Evolutionary conservation across 352 stramenopile species (phyloP), one percentile per base, ranked within the genome.

Genomic region (Globisporangium iwayamae): DNA sequence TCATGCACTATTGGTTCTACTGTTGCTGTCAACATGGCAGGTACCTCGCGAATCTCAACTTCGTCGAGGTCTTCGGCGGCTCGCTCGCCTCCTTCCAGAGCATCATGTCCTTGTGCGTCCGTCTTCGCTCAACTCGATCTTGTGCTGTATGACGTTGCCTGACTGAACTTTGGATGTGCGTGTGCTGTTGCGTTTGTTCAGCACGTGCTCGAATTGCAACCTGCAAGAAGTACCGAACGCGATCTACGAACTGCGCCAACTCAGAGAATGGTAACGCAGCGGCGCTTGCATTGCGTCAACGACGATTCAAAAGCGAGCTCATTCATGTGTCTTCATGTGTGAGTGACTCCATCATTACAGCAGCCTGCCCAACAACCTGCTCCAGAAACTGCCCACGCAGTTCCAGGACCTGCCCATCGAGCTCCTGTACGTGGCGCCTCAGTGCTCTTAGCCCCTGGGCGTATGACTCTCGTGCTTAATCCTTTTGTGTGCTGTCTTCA

Each of bases 151-250:
- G 25, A 6, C 28, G 22, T 36, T 25, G 25, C 20, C 7, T 20
- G 3, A 10, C 25, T 46, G 30, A 14, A 5, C 6, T 14, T 7
- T 51, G 25, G 25, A 2, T 20, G 16, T 45, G 14, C 38, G 1
- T 11, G 0, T 32, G 9, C n/a, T 47, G 38, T 5, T 8, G 13
- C 18, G 11, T 47, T 7, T 38, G 6, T 16, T 18, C 18, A 83
- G 75, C 22, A 67, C 68, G 41, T 83, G 75, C 46, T 61, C 66
- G 18, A 76, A 74, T n/a, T 83, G 75, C 60, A 65, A 74, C 41
- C 62, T 83, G 20, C 51, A 62, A 20, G 56, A 71, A 50, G 60
- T 83, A 0, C 75, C 75, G 8, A 63, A 46, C 10, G 50, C 69
- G 43, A 72, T 83, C 41, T 79, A 70, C 48, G 69, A 72, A 32